A percentile compares a stretch with the other conserved stretches of the same genome.
Conservation (phyloP, 2,329 filamentous ascomycete genomes). For the Colletotrichum endophyticum region DNA sequence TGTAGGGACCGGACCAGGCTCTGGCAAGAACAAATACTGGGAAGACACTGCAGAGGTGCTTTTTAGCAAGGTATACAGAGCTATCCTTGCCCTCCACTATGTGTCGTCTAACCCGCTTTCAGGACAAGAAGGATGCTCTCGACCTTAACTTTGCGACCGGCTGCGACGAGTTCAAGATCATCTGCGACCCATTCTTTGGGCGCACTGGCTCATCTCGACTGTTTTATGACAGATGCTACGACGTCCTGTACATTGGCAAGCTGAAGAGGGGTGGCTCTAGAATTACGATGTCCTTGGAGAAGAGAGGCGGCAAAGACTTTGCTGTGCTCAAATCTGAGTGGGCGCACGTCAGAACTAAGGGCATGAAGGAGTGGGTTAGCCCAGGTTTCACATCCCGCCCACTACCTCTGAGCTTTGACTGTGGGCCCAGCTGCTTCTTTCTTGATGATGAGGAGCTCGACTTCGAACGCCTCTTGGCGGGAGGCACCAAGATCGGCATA, state of each 20-base stretch:
- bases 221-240: background rate
- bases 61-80: background rate
- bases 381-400: background rate
- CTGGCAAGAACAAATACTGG: background rate
- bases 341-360: background rate
- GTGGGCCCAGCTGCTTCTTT: background rate
- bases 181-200: conserved; percentile 1
- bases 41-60: background rate
- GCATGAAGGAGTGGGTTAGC: background rate
- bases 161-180: conserved; percentile 3
- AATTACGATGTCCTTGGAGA: background rate
- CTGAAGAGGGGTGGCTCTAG: background rate
- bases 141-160: background rate
- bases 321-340: background rate
- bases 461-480: background rate
- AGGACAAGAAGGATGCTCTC: background rate
- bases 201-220: background rate
- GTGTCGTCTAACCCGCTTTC: background rate
- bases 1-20: background rate
- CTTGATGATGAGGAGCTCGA: background rate
- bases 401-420: background rate
- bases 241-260: background rate
- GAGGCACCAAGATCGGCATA: background rate
- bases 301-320: background rate
- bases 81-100: background rate